Conservation (phyloP, 169 alveolate genomes). For the Plasmodium vivax region DNA sequence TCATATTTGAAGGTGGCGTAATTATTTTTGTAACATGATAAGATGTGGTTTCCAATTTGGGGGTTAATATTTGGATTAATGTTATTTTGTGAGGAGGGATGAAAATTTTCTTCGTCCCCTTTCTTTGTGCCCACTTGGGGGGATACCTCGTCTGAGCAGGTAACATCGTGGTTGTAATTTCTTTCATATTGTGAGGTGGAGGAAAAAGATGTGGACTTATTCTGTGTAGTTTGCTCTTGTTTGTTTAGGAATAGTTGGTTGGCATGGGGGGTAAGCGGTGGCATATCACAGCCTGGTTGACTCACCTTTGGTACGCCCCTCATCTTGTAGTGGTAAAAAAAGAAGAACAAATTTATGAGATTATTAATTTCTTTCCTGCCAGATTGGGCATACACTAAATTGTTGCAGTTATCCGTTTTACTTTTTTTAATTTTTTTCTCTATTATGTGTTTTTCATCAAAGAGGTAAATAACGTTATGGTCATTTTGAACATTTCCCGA, state of each 20-base stretch:
- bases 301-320: neutral
- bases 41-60: conserved; percentile 14
- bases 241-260: conserved; percentile 6
- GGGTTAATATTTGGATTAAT: conserved; percentile 49
- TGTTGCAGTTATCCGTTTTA: conserved; percentile 59
- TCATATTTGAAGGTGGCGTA: conserved; percentile 42
- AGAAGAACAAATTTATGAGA: conserved; percentile 50
- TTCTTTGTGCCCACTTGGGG: neutral
- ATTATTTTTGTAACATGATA: conserved; percentile 47
- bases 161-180: neutral
- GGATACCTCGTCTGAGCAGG: neutral
- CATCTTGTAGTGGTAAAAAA: conserved; percentile 34
- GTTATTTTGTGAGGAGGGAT: conserved; percentile 5
- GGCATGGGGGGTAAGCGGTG: neutral
- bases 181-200: neutral
- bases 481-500: neutral
- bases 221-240: neutral
- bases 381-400: conserved; percentile 24
- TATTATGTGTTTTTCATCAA: conserved; percentile 42
- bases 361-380: conserved; percentile 58
- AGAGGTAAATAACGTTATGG: conserved; percentile 45
- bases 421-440: conserved; percentile 51
- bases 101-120: neutral
- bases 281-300: neutral
- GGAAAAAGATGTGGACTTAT: neutral